Base-by-base conservation (phyloP, 345 rosid genomes). In the Populus pruinosa region DNA sequence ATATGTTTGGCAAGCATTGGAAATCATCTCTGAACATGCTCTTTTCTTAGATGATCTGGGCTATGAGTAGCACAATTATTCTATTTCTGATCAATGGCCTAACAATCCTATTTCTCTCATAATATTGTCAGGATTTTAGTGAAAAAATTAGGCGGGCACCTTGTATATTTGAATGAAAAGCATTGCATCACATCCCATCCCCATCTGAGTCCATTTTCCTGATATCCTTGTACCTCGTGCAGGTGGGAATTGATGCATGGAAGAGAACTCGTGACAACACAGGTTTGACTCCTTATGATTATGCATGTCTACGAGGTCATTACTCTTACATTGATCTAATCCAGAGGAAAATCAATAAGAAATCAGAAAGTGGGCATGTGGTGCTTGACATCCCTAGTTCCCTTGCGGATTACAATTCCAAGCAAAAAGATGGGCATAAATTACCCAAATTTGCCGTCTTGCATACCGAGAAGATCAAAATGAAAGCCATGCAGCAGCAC, bases 231-330 rank as follows among this genome's bases (percentile, higher is more conserved):
- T 66, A 43, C 31, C 27, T 44, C 29, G 21, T 66, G 63, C 82
- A 96, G 98, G 95, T 96, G 76, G 99, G 99, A 35, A 82, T 92
- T 73, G 86, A 88, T 87, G 97, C 97, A 29, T 96, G 99, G 99
- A 94, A 88, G 81, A 88, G 77, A 63, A 90, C 94, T 78, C 87
- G 84, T 16, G 99, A 96, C 82, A 89, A 85, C 87, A 86, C 97
- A 12, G 98, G 99, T 67, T 92, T 87, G 71, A 94, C 98, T n/a
- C 99, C 99, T 25, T 97, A 92, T 85, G 99, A 89, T 81, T 94
- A 94, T 67, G 99, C 98, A 13, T 94, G 98, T 23, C 78, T 96
- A 77, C 97, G 98, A 2, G 99, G 98, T 64, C 98, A 96, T 78
- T 92, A 88, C 87, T 88, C 97, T 1, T 94, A 94, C 90, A 94